These are phyloP conservation scores for Debaryomyces sp. DNA, from an alignment of 1,139 yeast species.

Conservation along the genomic window DNA sequence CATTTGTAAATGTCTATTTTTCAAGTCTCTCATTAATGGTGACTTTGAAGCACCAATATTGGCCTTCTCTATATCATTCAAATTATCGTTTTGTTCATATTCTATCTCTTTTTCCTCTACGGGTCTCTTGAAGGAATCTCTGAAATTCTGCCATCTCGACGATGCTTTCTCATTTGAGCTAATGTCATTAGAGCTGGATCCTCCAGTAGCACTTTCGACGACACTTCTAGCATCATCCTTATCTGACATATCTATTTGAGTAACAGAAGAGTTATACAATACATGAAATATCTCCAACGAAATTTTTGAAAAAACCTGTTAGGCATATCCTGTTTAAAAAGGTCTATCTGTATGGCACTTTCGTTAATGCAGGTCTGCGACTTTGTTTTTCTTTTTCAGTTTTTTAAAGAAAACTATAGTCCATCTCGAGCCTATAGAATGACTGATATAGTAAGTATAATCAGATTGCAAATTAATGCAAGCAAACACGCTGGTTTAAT, in stretches of 20 bases:
- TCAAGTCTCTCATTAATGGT: constrained; percentile 30
- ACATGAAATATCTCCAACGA: neutral
- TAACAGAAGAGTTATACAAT: neutral
- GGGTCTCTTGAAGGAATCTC: constrained; percentile 41
- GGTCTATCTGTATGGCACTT: constrained; percentile 2
- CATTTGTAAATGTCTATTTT: constrained; percentile 60
- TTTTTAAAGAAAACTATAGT: neutral
- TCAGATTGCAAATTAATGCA: neutral
- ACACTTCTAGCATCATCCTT: constrained; percentile 1
- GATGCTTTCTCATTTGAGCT: neutral
- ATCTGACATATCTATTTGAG: neutral
- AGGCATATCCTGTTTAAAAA: neutral
- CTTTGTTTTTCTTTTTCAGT: neutral
- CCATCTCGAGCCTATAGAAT: neutral
- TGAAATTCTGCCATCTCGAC: constrained; percentile 22
- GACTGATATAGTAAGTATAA: neutral
- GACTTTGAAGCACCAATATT: constrained; percentile 35
- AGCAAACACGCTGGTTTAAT: no score
- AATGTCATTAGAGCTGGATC: neutral
- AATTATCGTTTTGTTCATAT: neutral
- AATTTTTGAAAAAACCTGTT: neutral
- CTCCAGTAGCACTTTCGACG: neutral
- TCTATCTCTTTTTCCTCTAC: constrained; percentile 8
- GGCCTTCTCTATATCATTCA: constrained; percentile 30
- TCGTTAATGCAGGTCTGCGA: neutral